A percentile compares a stretch with the other conserved stretches of the same genome.
Evolutionary conservation across 495 filamentous ascomycete genomes (phyloP).

Genomic region (Usnea hakonensis): DNA sequence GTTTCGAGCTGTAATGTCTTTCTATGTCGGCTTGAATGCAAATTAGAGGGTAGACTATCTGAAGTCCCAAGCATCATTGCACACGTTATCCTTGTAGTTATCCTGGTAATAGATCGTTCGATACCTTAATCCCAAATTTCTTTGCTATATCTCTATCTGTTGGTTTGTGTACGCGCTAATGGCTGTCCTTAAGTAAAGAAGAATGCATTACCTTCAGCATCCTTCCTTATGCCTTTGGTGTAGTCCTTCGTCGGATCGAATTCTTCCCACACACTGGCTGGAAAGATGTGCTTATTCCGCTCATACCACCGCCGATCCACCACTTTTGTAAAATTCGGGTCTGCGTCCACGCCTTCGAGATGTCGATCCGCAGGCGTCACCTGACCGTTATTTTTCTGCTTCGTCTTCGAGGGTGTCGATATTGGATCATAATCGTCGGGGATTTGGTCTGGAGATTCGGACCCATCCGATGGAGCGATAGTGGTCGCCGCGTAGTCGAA

Average conservation of each 20-base stretch:
- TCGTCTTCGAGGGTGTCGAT: conserved; percentile 38
- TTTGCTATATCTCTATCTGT: neutral
- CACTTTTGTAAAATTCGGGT: conserved; percentile 82
- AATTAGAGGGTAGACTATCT: neutral
- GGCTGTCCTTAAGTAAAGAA: conserved; percentile 54
- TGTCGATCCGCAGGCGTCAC: conserved; percentile 14
- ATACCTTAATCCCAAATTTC: neutral
- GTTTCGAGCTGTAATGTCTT: neutral
- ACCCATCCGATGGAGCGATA: conserved; percentile 27
- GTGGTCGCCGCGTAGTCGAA: conserved; percentile 65
- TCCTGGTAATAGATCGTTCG: neutral
- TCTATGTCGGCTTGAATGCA: neutral
- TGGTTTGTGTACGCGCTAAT: neutral
- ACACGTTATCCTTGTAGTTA: neutral
- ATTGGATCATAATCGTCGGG: conserved; percentile 37
- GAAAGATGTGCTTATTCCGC: conserved; percentile 94
- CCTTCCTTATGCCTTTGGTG: conserved; percentile 67
- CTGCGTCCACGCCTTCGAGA: conserved; percentile 74
- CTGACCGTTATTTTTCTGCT: conserved; percentile 23
- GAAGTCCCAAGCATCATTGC: neutral
- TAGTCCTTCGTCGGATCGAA: conserved; percentile 89
- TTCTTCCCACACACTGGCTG: conserved; percentile 90
- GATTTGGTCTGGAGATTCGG: conserved; percentile 2
- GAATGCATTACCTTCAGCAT: conserved; percentile 83
- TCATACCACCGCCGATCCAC: conserved; percentile 97